Evolutionary conservation across 768 basidiomycete genomes (phyloP), one percentile per base, ranked within the genome.

Genomic region (Psilocybe azurescens): DNA sequence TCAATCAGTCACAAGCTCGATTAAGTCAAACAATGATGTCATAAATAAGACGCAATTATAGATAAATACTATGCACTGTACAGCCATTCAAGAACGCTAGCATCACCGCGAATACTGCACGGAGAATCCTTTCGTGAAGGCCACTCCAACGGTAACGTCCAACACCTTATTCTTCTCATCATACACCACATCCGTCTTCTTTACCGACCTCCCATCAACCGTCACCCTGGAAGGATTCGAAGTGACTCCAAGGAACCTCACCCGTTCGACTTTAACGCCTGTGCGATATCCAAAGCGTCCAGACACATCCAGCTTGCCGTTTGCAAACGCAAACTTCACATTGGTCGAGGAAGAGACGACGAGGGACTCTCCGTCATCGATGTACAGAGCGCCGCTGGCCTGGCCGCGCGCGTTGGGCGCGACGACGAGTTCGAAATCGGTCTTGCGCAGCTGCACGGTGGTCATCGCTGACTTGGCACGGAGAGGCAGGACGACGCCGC

Each of bases 351-450:
- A 39, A 16, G 68, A 9, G 24, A 71, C 78, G 8, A 59, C 64
- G 56, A 83, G 70, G 9, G 85, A 87, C 47, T 83, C 84, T 14
- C 89, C 89, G 61, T 90, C 89, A 67, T 90, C 89, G 46, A 88
- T 64, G 70, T 90, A 89, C 41, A 90, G 75, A 36, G 68, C 41
- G 1, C 89, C 89, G 5, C 67, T 63, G 0, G 89, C 89, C 0
- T 65, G 72, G 13, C 86, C 87, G 18, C 79, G 72, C n/a, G 66
- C 62, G 6, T 78, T 78, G 1, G 87, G 87, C 0, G 88, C 89
- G 39, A 90, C 82, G 48, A 89, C 76, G 56, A 90, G 72, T 70
- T 89, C 83, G 60, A 89, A 90, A 67, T 85, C 82, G 13, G 74
- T 81, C 64, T 75, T 75, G 41, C 88, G 76, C 61, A 90, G 74